Evolutionary conservation across 352 stramenopile genomes (phyloP).

Genomic region (Pythium folliculosum): DNA sequence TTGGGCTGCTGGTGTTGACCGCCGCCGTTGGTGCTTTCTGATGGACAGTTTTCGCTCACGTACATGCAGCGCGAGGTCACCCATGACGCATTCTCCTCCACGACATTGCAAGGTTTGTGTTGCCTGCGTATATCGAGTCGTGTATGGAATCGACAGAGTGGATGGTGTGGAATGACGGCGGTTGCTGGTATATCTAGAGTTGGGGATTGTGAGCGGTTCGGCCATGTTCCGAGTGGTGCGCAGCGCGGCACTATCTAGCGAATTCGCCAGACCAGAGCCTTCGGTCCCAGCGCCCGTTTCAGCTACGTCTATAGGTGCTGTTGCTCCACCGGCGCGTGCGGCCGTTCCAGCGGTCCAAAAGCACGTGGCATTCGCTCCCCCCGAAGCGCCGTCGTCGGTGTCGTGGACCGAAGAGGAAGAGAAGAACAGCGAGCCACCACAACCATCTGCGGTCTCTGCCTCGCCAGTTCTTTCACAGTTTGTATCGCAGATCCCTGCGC

Average conservation of each 20-base stretch:
- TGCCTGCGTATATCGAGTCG: not conserved
- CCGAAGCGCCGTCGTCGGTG: not conserved
- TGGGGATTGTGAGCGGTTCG: conserved; percentile 80
- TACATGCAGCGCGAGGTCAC: conserved; percentile 79
- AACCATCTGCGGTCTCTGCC: not conserved
- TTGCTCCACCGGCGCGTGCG: conserved; percentile 10
- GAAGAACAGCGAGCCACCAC: conserved; percentile 5
- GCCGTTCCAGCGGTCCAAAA: not conserved
- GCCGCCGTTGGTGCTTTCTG: not conserved
- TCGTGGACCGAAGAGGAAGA: conserved; percentile 23
- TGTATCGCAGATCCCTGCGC: not conserved
- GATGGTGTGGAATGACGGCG: not conserved
- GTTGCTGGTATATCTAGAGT: conserved; percentile 33
- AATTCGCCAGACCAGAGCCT: not conserved
- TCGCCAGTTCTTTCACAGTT: not conserved
- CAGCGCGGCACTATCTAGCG: not conserved
- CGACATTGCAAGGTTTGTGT: conserved; percentile 64
- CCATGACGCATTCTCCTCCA: conserved; percentile 47
- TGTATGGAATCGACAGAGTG: not conserved
- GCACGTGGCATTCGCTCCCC: conserved; percentile 23
- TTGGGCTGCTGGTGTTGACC: too few species aligned
- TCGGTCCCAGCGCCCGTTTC: not conserved
- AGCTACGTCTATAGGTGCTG: not conserved
- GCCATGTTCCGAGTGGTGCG: conserved; percentile 76
- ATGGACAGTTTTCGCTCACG: conserved; percentile 67